Evolutionary conservation across 2,329 filamentous ascomycete species (phyloP).

Genomic region (Ceratocystis diversiconidia): DNA sequence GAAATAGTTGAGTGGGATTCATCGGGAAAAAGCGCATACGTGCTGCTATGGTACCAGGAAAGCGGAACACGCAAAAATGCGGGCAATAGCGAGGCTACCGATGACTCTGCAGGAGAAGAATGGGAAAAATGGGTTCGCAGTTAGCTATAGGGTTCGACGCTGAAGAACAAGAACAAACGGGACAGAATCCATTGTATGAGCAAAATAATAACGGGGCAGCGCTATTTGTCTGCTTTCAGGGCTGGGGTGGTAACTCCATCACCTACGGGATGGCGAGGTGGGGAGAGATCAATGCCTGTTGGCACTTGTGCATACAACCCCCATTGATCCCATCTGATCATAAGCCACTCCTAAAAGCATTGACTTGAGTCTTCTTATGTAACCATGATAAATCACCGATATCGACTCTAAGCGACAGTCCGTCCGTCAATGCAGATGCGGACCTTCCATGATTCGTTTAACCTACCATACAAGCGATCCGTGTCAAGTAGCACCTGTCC

Average conservation of each 20-base stretch:
- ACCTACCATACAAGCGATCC: conserved; percentile 56
- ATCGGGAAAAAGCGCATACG: conserved; percentile 61
- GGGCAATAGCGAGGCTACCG: conserved; percentile 57
- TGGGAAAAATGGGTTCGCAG: neutral
- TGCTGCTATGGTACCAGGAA: conserved; percentile 63
- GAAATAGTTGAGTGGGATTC: conserved; percentile 56
- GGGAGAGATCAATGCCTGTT: neutral
- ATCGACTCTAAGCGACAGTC: too few relatives aligned
- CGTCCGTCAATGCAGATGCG: neutral
- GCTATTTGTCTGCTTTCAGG: too few relatives aligned
- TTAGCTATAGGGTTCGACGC: neutral
- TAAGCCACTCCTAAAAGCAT: neutral
- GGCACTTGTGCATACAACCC: neutral
- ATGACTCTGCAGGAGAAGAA: conserved; percentile 35
- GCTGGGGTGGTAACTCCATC: too few relatives aligned
- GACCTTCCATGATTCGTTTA: neutral
- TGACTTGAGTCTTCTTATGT: neutral
- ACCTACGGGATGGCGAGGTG: neutral
- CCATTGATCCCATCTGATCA: neutral
- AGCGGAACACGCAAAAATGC: conserved; percentile 76
- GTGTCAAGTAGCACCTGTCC: conserved; percentile 65
- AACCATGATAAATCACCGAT: neutral
- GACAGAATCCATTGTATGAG: too few relatives aligned
- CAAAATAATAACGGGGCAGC: too few relatives aligned
- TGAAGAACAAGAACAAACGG: neutral